Conservation (phyloP, 164 flowering plant genomes). For the Stephania yunnanensis region DNA sequence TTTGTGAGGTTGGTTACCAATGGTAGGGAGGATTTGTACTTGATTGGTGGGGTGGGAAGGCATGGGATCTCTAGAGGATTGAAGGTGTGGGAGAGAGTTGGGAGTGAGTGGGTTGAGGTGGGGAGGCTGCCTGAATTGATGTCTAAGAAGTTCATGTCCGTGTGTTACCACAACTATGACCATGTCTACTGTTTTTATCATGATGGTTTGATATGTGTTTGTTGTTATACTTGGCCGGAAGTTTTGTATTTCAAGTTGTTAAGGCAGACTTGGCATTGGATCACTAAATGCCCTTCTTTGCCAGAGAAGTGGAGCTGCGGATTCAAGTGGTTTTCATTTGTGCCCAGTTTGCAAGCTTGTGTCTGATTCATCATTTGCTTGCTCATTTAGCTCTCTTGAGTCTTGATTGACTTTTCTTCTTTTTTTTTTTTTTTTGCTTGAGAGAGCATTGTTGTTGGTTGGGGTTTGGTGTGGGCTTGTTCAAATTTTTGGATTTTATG, state of each 20-base stretch:
- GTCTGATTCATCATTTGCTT: conserved; percentile 23
- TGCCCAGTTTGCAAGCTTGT: conserved; percentile 43
- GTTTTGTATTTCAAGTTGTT: conserved; percentile 52
- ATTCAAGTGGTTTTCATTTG: conserved; percentile 73
- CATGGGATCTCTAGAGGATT: conserved; percentile 59
- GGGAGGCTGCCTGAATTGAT: conserved; percentile 52
- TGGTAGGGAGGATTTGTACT: conserved; percentile 32
- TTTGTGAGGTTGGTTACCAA: conserved; percentile 45
- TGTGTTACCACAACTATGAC: conserved; percentile 72
- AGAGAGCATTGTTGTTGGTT: no score
- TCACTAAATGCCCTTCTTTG: conserved; percentile 66
- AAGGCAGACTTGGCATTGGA: conserved; percentile 76
- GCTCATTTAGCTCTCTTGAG: no score
- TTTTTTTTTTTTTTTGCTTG: no score
- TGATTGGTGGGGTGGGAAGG: conserved; percentile 62
- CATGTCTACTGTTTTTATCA: conserved; percentile 72
- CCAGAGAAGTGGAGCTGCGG: conserved; percentile 78
- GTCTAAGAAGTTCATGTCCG: conserved; percentile 55
- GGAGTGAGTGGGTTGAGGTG: conserved; percentile 36
- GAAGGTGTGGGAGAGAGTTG: conserved; percentile 48
- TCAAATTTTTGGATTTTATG: no score
- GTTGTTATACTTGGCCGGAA: conserved; percentile 83
- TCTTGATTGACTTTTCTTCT: no score
- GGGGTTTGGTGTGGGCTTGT: no score
- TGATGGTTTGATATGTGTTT: conserved; percentile 56